Conservation (phyloP, 768 basidiomycete genomes). For the Mycena polygramma region DNA sequence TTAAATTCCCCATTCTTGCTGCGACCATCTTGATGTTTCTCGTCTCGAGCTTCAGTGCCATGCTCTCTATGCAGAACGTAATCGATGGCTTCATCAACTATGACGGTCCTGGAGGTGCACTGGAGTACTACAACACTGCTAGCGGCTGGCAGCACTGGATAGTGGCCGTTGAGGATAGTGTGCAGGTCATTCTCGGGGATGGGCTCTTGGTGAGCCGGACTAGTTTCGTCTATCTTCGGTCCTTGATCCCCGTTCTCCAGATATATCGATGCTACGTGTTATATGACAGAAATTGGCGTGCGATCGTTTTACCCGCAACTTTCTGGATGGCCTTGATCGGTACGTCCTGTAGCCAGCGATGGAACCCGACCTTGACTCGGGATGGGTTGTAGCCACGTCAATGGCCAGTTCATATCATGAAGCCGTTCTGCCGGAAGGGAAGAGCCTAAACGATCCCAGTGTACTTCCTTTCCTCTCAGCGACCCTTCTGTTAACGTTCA, state of each 20-base stretch:
- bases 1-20: slow-evolving; percentile 22
- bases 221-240: background rate
- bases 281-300: slow-evolving; percentile 23
- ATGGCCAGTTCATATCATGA: background rate
- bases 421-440: background rate
- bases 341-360: background rate
- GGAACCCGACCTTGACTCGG: too few relatives aligned
- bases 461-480: slow-evolving; percentile 23
- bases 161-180: slow-evolving; percentile 14
- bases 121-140: background rate
- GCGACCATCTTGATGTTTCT: slow-evolving; percentile 21
- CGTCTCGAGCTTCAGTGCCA: slow-evolving; percentile 18
- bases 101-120: slow-evolving; percentile 13
- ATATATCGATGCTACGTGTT: slow-evolving; percentile 31
- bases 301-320: background rate
- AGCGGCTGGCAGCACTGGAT: slow-evolving; percentile 27
- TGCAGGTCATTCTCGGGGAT: slow-evolving; percentile 26
- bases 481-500: slow-evolving; percentile 14
- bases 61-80: slow-evolving; percentile 19
- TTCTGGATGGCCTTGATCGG: slow-evolving; percentile 16
- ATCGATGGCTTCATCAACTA: slow-evolving; percentile 23
- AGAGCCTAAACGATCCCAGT: slow-evolving; percentile 5
- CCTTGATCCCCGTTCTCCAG: background rate
- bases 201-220: slow-evolving; percentile 6
- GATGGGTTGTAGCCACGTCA: background rate